A percentile compares a stretch with the other conserved stretches of the same genome.
These are phyloP conservation scores for Saccharomycopsis synnaedendra DNA, from an alignment of 805 yeast genomes.

Conservation along the genomic window DNA sequence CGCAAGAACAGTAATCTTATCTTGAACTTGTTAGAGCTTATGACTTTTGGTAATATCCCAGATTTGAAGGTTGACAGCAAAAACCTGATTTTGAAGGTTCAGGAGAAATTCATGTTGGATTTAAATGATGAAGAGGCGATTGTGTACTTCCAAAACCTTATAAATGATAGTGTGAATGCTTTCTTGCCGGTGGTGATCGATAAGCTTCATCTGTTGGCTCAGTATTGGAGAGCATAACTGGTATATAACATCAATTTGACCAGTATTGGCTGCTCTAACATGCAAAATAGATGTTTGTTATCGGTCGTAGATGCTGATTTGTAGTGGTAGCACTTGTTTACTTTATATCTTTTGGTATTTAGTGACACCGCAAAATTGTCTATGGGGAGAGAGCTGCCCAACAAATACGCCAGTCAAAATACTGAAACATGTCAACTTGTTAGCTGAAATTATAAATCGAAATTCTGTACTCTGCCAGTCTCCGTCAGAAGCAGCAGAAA, in stretches of 20 bases:
- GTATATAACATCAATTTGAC: not conserved
- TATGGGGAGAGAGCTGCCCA: too few species aligned
- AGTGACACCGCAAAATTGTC: too few species aligned
- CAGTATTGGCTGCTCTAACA: not conserved
- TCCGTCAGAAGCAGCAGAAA: too few species aligned
- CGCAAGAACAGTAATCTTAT: conserved; percentile 85
- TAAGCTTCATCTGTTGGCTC: conserved; percentile 89
- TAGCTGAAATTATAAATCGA: too few species aligned
- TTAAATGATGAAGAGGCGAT: conserved; percentile 96
- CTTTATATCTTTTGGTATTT: not conserved
- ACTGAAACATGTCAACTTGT: too few species aligned
- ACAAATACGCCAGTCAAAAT: too few species aligned
- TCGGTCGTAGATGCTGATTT: not conserved
- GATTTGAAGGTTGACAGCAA: conserved; percentile 77
- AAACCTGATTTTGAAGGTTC: conserved; percentile 81
- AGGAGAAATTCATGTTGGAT: conserved; percentile 87
- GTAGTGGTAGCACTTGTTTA: not conserved
- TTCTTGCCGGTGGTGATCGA: conserved; percentile 92
- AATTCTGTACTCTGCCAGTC: too few species aligned
- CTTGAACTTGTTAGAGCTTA: conserved; percentile 79
- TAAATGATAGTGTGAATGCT: conserved; percentile 90
- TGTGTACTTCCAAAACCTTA: conserved; percentile 83
- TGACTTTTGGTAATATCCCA: conserved; percentile 90
- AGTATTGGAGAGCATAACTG: conserved; percentile 82
- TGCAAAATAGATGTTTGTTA: too few species aligned